These are phyloP conservation scores for Cryptococcus hybrid DNA, from an alignment of 1,284 basidiomycete genomes.

Conservation along the genomic window DNA sequence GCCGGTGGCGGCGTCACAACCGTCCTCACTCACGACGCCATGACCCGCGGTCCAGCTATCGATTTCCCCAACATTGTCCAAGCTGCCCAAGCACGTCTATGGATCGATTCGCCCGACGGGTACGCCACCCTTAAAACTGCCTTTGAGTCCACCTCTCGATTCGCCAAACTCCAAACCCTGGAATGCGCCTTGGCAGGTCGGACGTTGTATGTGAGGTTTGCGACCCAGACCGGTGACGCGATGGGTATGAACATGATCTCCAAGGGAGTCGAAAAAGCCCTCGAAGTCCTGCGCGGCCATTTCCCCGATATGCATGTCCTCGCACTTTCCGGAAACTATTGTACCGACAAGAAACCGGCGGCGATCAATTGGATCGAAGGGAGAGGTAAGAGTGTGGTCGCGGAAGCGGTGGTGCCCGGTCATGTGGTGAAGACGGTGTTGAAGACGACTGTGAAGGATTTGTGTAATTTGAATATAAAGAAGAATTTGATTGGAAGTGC, in stretches of 20 bases:
- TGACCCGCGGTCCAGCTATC: slow-evolving; percentile 98
- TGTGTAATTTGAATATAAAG: slow-evolving; percentile 93
- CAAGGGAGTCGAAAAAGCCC: slow-evolving; percentile 91
- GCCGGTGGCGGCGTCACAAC: slow-evolving; percentile 93
- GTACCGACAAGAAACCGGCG: slow-evolving; percentile 99
- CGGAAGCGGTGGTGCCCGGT: slow-evolving; percentile 91
- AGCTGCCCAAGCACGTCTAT: slow-evolving; percentile 81
- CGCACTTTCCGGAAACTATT: slow-evolving; percentile 95
- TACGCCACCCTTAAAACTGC: slow-evolving; percentile 72
- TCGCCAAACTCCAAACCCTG: slow-evolving; percentile 76
- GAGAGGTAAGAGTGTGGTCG: slow-evolving; percentile 94
- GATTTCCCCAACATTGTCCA: slow-evolving; percentile 83
- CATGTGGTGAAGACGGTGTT: slow-evolving; percentile 83
- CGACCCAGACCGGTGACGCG: slow-evolving; percentile 93
- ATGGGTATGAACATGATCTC: slow-evolving; percentile 99
- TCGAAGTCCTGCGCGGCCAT: slow-evolving; percentile 72
- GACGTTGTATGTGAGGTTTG: slow-evolving; percentile 93
- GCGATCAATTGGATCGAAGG: slow-evolving; percentile 99
- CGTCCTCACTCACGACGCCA: slow-evolving; percentile 87
- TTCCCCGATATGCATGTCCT: slow-evolving; percentile 96
- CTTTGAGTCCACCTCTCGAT: slow-evolving; percentile 92
- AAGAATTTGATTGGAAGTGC: slow-evolving; percentile 98
- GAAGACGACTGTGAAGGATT: slow-evolving; percentile 89
- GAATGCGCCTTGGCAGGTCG: slow-evolving; percentile 86
- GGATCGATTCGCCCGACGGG: slow-evolving; percentile 85